Conservation (phyloP, 2,329 filamentous ascomycete genomes). For the Aspergillus fructus region DNA sequence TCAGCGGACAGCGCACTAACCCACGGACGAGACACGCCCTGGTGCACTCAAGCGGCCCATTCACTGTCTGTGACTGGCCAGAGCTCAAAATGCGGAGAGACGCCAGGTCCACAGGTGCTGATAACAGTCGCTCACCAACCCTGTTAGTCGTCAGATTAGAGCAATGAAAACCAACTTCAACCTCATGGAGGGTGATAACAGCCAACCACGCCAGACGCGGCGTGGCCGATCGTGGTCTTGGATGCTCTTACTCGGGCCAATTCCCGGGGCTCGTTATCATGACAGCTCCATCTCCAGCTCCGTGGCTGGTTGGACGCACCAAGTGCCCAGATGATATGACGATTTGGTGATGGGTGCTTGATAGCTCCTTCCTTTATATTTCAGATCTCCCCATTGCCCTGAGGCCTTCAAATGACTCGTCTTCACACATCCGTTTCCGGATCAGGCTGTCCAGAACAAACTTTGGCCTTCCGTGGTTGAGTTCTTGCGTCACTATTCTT, state of each 20-base stretch:
- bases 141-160: constrained; percentile 23
- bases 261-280: constrained; percentile 12
- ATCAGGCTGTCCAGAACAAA: background rate
- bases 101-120: constrained; percentile 11
- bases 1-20: constrained; percentile 19
- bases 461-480: constrained; percentile 4
- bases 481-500: constrained; percentile 1
- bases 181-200: constrained; percentile 14
- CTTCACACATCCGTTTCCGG: background rate
- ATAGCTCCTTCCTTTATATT: background rate
- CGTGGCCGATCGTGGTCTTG: constrained; percentile 9
- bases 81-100: constrained; percentile 20
- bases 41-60: constrained; percentile 12
- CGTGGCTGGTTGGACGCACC: background rate
- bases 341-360: background rate
- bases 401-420: background rate
- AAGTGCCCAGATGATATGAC: background rate
- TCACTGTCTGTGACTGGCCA: constrained; percentile 11
- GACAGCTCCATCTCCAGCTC: background rate
- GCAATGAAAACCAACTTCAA: constrained; percentile 12
- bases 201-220: background rate
- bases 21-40: constrained; percentile 7
- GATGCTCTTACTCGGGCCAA: constrained; percentile 7
- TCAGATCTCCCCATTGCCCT: background rate
- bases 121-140: constrained; percentile 20